Evolutionary conservation across 2,329 filamentous ascomycete genomes (phyloP), one percentile per base, ranked within the genome.

Genomic region (Dothistroma pini): DNA sequence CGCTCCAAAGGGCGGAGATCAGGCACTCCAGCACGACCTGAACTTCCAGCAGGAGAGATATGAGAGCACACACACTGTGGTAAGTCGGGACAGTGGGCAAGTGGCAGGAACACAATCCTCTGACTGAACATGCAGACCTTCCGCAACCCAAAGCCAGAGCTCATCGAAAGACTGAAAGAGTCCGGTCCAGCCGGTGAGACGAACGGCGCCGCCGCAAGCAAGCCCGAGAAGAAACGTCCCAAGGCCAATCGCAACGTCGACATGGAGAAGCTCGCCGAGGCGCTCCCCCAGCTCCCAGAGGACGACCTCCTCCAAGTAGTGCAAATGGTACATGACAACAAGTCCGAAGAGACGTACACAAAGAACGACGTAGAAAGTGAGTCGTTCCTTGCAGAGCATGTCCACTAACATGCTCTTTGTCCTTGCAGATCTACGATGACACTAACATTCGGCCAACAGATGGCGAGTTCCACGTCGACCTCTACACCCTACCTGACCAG

Each of bases 321-420:
- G 63, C 93, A 97, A 79, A 89, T 99, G 85, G 93, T 99, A 64
- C 95, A 97, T 76, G 95, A 99, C 78, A 91, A 97, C 79, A 97
- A 97, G 82, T 88, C 86, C 1, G 86, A 91, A 6, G 92, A 96
- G 66, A 97, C 93, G 1, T 97, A 96, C 78, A 96, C 93, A 54
- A 93, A 96, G 80, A 97, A 97, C 71, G 96, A 99, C 76, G 86
- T 97, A 60, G 95, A 99, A 72, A 89, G 91, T 96, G 38, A 69
- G 70, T 70, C 16, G 22, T 29, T 34, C 19, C 25, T 16, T 38
- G 19, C 41, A 32, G 48, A 48, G 25, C 35, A 41, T 29, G 12
- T 54, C 58, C 38, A 62, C 58, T 56, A 22, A 50, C 35, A 57
- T 44, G 72, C 75, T 76, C 50, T 49, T 7, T 59, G 38, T n/a